Conservation (phyloP, 495 filamentous ascomycete species). For the Pseudotulostoma volvatum region DNA sequence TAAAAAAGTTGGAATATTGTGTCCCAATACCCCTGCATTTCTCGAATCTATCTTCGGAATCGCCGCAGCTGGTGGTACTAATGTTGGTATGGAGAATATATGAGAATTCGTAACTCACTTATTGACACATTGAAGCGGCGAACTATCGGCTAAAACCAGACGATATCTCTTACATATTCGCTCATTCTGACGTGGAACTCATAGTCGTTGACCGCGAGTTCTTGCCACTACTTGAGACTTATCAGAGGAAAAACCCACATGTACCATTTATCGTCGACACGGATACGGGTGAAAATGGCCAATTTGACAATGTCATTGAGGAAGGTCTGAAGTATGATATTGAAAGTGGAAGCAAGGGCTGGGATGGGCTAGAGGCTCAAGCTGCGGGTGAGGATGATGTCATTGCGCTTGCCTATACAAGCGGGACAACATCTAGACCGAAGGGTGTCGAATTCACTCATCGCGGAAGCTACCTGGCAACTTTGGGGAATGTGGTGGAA, state of each 20-base stretch:
- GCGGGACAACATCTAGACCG: conserved; percentile 78
- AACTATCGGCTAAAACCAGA: conserved; percentile 81
- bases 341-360: conserved; percentile 46
- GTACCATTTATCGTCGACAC: conserved; percentile 64
- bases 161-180: conserved; percentile 82
- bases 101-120: background rate
- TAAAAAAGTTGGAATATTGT: conserved; percentile 62
- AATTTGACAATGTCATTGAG: conserved; percentile 68
- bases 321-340: conserved; percentile 62
- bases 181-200: conserved; percentile 67
- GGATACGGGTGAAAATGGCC: conserved; percentile 70
- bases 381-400: conserved; percentile 56
- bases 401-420: conserved; percentile 82
- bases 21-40: conserved; percentile 88
- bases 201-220: conserved; percentile 82
- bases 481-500: conserved; percentile 76
- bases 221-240: conserved; percentile 47
- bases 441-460: conserved; percentile 93
- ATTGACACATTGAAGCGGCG: conserved; percentile 39
- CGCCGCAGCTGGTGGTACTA: conserved; percentile 64
- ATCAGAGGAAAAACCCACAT: conserved; percentile 36
- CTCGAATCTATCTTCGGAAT: conserved; percentile 82
- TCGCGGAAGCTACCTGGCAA: conserved; percentile 69
- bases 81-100: conserved; percentile 36
- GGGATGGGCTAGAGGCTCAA: conserved; percentile 57